These are phyloP conservation scores for Tuber indicum DNA, from an alignment of 495 filamentous ascomycete genomes.

Conservation along the genomic window DNA sequence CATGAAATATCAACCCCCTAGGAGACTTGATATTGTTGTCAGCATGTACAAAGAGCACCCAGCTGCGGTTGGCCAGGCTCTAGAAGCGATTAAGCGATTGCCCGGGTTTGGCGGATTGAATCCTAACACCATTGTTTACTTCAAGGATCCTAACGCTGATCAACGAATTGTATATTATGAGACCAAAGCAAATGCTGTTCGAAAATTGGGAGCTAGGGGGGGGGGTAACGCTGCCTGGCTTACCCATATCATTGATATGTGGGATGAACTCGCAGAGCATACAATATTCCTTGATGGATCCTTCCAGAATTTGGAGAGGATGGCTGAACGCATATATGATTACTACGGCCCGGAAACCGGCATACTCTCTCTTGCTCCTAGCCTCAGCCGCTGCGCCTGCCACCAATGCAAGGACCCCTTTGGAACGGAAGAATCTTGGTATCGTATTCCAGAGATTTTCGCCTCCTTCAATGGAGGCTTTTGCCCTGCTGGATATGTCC, in stretches of 20 bases:
- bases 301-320: conserved; percentile 43
- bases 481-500: conserved; percentile 24
- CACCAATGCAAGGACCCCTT: conserved; percentile 44
- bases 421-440: conserved; percentile 39
- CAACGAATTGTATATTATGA: conserved; percentile 32
- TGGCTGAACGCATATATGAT: conserved; percentile 43
- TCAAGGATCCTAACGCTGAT: conserved; percentile 40
- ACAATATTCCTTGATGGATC: conserved; percentile 49
- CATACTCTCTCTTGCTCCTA: conserved; percentile 44
- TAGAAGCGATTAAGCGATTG: conserved; percentile 32
- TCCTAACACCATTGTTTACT: conserved; percentile 42
- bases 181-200: conserved; percentile 41
- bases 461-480: conserved; percentile 27
- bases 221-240: conserved; percentile 49
- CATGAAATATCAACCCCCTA: conserved; percentile 26
- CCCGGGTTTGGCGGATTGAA: conserved; percentile 27
- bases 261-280: conserved; percentile 47
- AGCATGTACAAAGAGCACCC: conserved; percentile 44
- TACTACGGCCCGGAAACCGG: conserved; percentile 45
- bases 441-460: conserved; percentile 41
- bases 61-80: conserved; percentile 21
- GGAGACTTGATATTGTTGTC: conserved; percentile 45
- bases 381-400: conserved; percentile 42
- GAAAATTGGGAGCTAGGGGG: conserved; percentile 41
- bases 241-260: conserved; percentile 45